Percentiles rank a stretch among this genome's conserved stretches.
phyloP scores from a whole-genome alignment of 2,329 filamentous ascomycete genomes.

The Xylariaceae sp. region DNA sequence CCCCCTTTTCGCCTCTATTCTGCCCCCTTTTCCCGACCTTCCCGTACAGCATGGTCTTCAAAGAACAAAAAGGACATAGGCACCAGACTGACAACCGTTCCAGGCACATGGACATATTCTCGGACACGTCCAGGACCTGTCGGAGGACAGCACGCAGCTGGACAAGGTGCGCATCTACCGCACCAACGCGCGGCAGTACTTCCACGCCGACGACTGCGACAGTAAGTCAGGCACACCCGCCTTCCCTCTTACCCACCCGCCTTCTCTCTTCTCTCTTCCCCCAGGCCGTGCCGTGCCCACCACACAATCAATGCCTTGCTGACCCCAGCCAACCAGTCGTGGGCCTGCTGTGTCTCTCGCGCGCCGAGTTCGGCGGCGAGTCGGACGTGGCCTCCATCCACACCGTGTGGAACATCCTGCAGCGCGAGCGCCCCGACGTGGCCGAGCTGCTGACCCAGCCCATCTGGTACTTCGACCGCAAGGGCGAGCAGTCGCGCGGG shows the following conservation, averaged over 20 bases:
- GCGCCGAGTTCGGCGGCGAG: slow-evolving; percentile 74
- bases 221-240: no score
- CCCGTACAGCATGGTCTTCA: no score
- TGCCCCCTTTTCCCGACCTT: no score
- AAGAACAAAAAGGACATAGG: no score
- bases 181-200: slow-evolving; percentile 77
- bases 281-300: no score
- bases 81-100: neutral
- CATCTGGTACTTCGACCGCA: slow-evolving; percentile 88
- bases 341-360: slow-evolving; percentile 72
- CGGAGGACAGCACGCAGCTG: slow-evolving; percentile 72
- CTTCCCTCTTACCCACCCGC: no score
- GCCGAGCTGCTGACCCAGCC: slow-evolving; percentile 67
- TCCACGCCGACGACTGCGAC: slow-evolving; percentile 77
- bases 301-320: no score
- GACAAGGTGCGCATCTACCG: slow-evolving; percentile 86
- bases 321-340: no score
- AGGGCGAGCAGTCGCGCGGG: slow-evolving; percentile 70
- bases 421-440: slow-evolving; percentile 68
- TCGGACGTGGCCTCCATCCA: slow-evolving; percentile 74
- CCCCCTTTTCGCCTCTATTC: no score
- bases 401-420: slow-evolving; percentile 73
- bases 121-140: slow-evolving; percentile 83
- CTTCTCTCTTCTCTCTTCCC: no score
- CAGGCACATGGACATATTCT: slow-evolving; percentile 66